Percentiles rank a stretch among this genome's conserved stretches.
phyloP scores from a whole-genome alignment of 495 filamentous ascomycete genomes.

The Pyronema domesticum region DNA sequence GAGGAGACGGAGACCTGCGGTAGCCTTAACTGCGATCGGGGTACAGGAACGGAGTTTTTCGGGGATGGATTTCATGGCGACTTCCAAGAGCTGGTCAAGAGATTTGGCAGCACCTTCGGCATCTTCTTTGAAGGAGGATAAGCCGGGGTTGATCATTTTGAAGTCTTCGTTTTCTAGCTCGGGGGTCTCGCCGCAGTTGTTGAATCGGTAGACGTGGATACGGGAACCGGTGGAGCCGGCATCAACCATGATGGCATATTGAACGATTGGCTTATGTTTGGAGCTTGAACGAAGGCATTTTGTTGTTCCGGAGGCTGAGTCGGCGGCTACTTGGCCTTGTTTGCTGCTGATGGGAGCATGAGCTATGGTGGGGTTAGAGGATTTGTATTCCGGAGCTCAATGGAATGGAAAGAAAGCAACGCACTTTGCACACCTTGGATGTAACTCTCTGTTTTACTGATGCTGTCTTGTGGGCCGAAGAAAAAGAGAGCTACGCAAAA shows the following conservation, averaged over 20 bases:
- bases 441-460: conserved; percentile 24
- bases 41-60: conserved; percentile 73
- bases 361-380: neutral
- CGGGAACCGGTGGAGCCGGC: conserved; percentile 93
- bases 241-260: conserved; percentile 97
- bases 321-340: conserved; percentile 35
- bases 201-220: conserved; percentile 97
- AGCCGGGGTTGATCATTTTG: conserved; percentile 66
- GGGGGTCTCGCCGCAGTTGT: conserved; percentile 91
- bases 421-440: conserved; percentile 16
- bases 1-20: conserved; percentile 73
- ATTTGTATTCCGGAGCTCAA: neutral
- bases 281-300: conserved; percentile 70
- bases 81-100: conserved; percentile 71
- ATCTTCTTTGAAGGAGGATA: conserved; percentile 72
- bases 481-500: conserved; percentile 44
- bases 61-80: conserved; percentile 65
- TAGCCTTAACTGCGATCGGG: conserved; percentile 89
- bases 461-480: conserved; percentile 35
- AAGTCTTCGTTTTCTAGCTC: conserved; percentile 86
- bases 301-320: conserved; percentile 42
- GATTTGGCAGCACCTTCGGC: conserved; percentile 75
- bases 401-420: neutral
- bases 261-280: conserved; percentile 74
- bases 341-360: conserved; percentile 1